Conservation (phyloP, 1,139 yeast species). For the Hansenula sp. region DNA sequence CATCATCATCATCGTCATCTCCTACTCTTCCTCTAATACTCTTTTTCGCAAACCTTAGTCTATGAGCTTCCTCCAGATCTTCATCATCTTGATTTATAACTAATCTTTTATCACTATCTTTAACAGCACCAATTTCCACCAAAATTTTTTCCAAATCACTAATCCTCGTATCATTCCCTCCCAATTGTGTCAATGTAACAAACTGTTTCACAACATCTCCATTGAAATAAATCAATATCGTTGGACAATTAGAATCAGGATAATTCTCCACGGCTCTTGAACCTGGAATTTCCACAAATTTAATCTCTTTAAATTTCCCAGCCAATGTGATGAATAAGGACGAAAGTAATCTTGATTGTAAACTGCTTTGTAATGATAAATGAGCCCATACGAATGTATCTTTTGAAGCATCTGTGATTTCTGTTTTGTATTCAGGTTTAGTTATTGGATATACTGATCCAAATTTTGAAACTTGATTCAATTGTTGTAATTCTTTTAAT, state of each 20-base stretch:
- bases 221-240: constrained; percentile 73
- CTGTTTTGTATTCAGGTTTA: constrained; percentile 83
- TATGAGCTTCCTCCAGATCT: constrained; percentile 41
- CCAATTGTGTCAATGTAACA: constrained; percentile 74
- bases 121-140: constrained; percentile 61
- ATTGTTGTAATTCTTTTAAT: constrained; percentile 61
- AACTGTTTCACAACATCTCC: constrained; percentile 74
- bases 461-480: constrained; percentile 59
- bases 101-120: constrained; percentile 62
- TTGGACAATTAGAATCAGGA: constrained; percentile 88
- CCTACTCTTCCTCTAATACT: constrained; percentile 40
- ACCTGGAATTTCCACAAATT: constrained; percentile 87
- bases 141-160: constrained; percentile 69
- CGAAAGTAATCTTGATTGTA: constrained; percentile 70
- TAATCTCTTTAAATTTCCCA: constrained; percentile 65
- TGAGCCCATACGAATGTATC: constrained; percentile 66
- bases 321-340: constrained; percentile 52
- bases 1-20: constrained; percentile 43
- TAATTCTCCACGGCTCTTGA: constrained; percentile 87
- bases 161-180: constrained; percentile 72
- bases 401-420: constrained; percentile 76
- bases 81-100: constrained; percentile 60
- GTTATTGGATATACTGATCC: constrained; percentile 76
- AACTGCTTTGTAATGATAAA: constrained; percentile 61
- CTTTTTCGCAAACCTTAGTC: constrained; percentile 50